A percentile compares a stretch with the other conserved stretches of the same genome.
Conservation (phyloP, 2,329 filamentous ascomycete species). For the Colletotrichum gigasporum region DNA sequence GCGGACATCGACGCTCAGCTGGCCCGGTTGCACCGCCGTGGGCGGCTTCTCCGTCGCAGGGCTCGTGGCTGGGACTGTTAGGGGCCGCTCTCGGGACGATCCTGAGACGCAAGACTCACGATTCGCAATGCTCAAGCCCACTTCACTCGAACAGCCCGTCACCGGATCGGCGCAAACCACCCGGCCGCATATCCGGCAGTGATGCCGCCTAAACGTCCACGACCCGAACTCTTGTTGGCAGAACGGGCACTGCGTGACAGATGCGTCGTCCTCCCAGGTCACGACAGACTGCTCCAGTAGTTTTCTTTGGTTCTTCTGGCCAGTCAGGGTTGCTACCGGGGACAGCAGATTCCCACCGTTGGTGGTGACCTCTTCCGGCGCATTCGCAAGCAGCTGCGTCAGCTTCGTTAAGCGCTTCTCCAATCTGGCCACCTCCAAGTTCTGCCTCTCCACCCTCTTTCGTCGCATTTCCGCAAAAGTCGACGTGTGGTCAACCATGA, state of each 20-base stretch:
- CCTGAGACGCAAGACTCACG: slow-evolving; percentile 38
- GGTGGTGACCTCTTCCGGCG: slow-evolving; percentile 72
- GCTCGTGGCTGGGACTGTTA: slow-evolving; percentile 43
- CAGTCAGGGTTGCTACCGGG: slow-evolving; percentile 68
- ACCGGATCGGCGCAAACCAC: slow-evolving; percentile 90
- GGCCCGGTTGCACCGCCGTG: slow-evolving; percentile 41
- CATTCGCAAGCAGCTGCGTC: slow-evolving; percentile 82
- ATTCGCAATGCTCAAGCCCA: slow-evolving; percentile 79
- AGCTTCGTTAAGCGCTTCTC: slow-evolving; percentile 93
- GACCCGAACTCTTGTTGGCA: slow-evolving; percentile 95
- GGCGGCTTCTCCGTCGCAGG: slow-evolving; percentile 55
- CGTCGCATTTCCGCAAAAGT: slow-evolving; percentile 76
- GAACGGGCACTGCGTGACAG: slow-evolving; percentile 85
- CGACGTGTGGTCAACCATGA: slow-evolving; percentile 76
- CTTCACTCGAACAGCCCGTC: slow-evolving; percentile 85
- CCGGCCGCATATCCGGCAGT: slow-evolving; percentile 91
- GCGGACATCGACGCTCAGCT: slow-evolving; percentile 81
- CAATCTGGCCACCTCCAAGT: slow-evolving; percentile 86
- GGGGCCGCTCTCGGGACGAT: background rate
- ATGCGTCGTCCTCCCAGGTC: slow-evolving; percentile 91
- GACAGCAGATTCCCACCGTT: slow-evolving; percentile 64
- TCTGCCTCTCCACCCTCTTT: slow-evolving; percentile 83
- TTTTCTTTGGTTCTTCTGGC: slow-evolving; percentile 81
- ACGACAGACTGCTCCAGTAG: slow-evolving; percentile 90
- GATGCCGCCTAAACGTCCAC: slow-evolving; percentile 92